Percentiles rank a stretch among this genome's conserved stretches.
phyloP scores from a whole-genome alignment of 805 yeast species.

The Ogataea glucozyma region DNA sequence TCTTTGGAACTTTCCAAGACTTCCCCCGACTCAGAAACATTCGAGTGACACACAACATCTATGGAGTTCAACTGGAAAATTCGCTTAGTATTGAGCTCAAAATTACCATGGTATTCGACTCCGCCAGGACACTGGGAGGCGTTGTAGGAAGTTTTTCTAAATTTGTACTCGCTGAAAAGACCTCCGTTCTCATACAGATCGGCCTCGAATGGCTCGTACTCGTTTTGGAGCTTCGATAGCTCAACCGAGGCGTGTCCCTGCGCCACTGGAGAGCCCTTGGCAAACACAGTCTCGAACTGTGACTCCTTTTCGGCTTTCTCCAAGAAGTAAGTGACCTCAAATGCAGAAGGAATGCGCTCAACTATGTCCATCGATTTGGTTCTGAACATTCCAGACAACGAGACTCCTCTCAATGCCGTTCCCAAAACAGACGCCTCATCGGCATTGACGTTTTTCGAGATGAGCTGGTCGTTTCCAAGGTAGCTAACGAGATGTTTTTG shows the following conservation, averaged over 20 bases:
- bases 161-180: slow-evolving; percentile 12
- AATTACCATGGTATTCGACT: slow-evolving; percentile 31
- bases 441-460: slow-evolving; percentile 87
- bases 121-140: slow-evolving; percentile 41
- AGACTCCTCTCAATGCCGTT: slow-evolving; percentile 79
- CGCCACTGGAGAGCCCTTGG: slow-evolving; percentile 45
- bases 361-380: slow-evolving; percentile 59
- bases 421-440: slow-evolving; percentile 95
- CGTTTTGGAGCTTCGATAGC: slow-evolving; percentile 35
- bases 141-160: slow-evolving; percentile 28
- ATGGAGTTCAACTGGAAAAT: slow-evolving; percentile 48
- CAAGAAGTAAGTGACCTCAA: slow-evolving; percentile 36
- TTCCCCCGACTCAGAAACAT: slow-evolving; percentile 13
- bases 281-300: slow-evolving; percentile 41
- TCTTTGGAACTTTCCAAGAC: slow-evolving; percentile 17
- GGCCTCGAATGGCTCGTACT: slow-evolving; percentile 35
- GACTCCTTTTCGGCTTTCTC: slow-evolving; percentile 28
- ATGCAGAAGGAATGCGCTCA: slow-evolving; percentile 56
- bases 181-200: slow-evolving; percentile 37
- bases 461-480: slow-evolving; percentile 53
- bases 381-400: slow-evolving; percentile 66
- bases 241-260: slow-evolving; percentile 35
- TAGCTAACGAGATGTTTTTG: slow-evolving; percentile 58
- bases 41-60: slow-evolving; percentile 34
- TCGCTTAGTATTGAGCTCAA: slow-evolving; percentile 32